Percentiles rank a stretch among this genome's conserved stretches.
phyloP scores from a whole-genome alignment of 2,329 filamentous ascomycete genomes.

The Didymosphaeria variabile region DNA sequence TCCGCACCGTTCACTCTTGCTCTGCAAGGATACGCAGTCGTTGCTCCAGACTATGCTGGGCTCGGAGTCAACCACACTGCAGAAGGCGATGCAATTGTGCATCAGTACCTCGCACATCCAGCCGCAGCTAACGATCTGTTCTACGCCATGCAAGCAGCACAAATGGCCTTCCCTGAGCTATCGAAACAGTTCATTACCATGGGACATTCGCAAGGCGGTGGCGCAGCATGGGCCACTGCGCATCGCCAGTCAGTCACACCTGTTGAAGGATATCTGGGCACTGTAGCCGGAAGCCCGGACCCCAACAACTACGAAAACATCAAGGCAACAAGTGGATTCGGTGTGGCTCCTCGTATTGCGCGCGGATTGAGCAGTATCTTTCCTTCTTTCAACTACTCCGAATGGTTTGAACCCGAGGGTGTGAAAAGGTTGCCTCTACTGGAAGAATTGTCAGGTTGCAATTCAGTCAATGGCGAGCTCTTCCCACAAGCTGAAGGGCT shows the following conservation, averaged over 20 bases:
- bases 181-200: constrained; percentile 54
- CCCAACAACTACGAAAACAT: neutral
- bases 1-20: constrained; percentile 34
- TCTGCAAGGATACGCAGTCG: constrained; percentile 26
- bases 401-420: constrained; percentile 10
- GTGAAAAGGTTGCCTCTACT: neutral
- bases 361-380: constrained; percentile 5
- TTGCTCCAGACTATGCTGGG: constrained; percentile 31
- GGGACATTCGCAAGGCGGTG: constrained; percentile 60
- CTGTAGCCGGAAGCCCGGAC: constrained; percentile 4
- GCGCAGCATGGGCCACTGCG: constrained; percentile 52
- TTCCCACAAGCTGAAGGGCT: neutral
- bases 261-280: constrained; percentile 18
- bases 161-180: constrained; percentile 49
- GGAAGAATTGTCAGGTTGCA: constrained; percentile 6
- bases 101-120: constrained; percentile 53
- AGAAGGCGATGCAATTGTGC: constrained; percentile 43
- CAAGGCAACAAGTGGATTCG: neutral
- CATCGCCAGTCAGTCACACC: constrained; percentile 12
- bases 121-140: constrained; percentile 56
- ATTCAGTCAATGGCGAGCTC: constrained; percentile 7
- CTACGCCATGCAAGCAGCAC: constrained; percentile 55
- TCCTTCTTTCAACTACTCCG: constrained; percentile 5
- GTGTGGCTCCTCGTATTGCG: neutral
- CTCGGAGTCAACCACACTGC: constrained; percentile 16